Conservation (phyloP, 495 filamentous ascomycete species). For the Penicillium steckii region DNA sequence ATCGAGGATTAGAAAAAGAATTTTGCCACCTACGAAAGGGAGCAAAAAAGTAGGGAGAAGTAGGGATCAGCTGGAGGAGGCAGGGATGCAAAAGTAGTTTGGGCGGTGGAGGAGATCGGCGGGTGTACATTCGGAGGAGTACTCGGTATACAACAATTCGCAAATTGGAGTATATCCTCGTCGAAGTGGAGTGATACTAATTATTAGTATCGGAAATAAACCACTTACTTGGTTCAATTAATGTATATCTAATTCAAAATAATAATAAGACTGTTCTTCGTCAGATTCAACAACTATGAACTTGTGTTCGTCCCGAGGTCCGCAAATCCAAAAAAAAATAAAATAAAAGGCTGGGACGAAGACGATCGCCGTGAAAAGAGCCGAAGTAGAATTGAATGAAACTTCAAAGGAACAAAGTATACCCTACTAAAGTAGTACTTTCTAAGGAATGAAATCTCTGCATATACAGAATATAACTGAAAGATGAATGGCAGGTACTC, state of each 20-base stretch:
- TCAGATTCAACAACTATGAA: background rate
- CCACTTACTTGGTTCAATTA: too few species aligned
- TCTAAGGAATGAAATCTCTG: background rate
- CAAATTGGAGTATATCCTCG: background rate
- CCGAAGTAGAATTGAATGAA: background rate
- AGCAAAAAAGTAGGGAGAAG: conserved; percentile 6
- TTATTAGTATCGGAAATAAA: too few species aligned
- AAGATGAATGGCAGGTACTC: too few species aligned
- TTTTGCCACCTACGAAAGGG: background rate
- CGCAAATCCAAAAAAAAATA: background rate
- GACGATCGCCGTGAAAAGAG: background rate
- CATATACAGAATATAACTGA: too few species aligned
- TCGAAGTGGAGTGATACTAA: background rate
- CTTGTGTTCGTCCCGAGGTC: conserved; percentile 4
- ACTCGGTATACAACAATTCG: background rate
- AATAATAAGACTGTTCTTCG: background rate
- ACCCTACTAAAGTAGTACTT: background rate
- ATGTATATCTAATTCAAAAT: background rate
- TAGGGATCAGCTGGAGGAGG: conserved; percentile 15
- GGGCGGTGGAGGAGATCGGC: conserved; percentile 17
- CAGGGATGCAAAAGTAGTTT: conserved; percentile 15
- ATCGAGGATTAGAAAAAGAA: background rate
- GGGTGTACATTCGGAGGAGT: conserved; percentile 1
- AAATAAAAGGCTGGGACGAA: conserved; percentile 20
- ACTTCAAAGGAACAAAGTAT: background rate